phyloP scores from a whole-genome alignment of 2,329 filamentous ascomycete genomes.

The Epichloe typhina region DNA sequence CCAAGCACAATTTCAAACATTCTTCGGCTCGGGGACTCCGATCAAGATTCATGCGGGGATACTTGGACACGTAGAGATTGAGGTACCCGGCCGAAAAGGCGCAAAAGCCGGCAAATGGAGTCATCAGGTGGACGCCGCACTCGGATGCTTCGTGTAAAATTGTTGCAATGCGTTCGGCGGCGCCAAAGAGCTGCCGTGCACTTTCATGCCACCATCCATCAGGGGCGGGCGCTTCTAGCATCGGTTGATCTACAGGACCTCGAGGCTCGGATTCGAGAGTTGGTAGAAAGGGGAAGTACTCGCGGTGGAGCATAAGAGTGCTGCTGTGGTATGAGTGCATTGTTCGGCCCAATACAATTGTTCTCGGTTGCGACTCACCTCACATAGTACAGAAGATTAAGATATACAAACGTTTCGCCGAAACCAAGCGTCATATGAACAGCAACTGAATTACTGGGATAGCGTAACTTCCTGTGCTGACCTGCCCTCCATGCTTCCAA shows the following conservation, averaged over 20 bases:
- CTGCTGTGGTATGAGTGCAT: conserved; percentile 10
- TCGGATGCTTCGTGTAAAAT: conserved; percentile 25
- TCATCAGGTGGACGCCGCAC: conserved; percentile 22
- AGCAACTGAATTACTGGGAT: conserved; percentile 23
- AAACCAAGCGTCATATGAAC: conserved; percentile 25
- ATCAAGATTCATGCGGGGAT: conserved; percentile 27
- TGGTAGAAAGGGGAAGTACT: conserved; percentile 31
- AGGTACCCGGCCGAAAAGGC: conserved; percentile 30
- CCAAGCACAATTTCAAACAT: conserved; percentile 12
- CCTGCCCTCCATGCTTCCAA: conserved; percentile 22
- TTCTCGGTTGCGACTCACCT: conserved; percentile 17
- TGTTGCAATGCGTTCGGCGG: conserved; percentile 21
- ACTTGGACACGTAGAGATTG: conserved; percentile 26
- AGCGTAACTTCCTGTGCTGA: conserved; percentile 23
- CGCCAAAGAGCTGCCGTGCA: conserved; percentile 21
- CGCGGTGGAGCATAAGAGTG: conserved; percentile 27
- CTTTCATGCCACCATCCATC: conserved; percentile 27
- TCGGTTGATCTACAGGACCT: conserved; percentile 27
- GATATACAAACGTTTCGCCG: conserved; percentile 27
- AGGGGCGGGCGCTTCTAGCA: conserved; percentile 24
- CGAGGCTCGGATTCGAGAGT: conserved; percentile 19
- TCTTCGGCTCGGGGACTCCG: conserved; percentile 14
- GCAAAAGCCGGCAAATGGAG: conserved; percentile 32
- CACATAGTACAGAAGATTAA: conserved; percentile 30
- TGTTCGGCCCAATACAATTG: neutral